These are phyloP conservation scores for Senna siamea DNA, from an alignment of 306 rosid genomes.

Conservation along the genomic window DNA sequence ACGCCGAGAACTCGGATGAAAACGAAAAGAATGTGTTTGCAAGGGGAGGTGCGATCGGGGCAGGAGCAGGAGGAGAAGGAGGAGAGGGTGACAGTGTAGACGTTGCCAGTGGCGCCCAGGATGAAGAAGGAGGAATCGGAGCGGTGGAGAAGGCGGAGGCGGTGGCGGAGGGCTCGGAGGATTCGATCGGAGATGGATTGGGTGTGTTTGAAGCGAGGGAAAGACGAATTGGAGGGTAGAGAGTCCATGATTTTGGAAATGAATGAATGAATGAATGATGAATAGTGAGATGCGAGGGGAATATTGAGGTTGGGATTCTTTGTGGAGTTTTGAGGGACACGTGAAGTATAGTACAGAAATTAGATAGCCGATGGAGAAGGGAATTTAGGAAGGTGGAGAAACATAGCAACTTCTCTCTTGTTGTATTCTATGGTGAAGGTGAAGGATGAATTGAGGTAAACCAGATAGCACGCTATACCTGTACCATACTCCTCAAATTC, in stretches of 20 bases:
- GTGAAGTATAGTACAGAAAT: too few species aligned
- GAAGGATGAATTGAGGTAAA: too few species aligned
- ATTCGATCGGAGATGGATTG: background rate
- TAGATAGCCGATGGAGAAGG: background rate
- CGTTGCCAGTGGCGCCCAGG: constrained; percentile 6
- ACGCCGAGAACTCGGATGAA: constrained; percentile 7
- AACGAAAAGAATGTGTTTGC: constrained; percentile 20
- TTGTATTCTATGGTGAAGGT: too few species aligned
- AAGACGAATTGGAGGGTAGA: background rate
- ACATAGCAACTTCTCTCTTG: too few species aligned
- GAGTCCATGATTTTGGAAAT: background rate
- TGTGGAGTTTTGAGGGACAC: too few species aligned
- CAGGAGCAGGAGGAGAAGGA: constrained; percentile 9
- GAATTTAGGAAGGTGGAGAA: background rate
- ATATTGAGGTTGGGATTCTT: too few species aligned
- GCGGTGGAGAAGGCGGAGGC: constrained; percentile 21
- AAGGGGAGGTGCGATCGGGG: constrained; percentile 2
- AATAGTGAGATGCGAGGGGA: too few species aligned
- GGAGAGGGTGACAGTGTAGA: constrained; percentile 17
- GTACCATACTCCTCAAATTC: too few species aligned
- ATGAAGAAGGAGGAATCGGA: constrained; percentile 20
- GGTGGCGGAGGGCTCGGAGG: constrained; percentile 20
- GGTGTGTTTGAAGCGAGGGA: background rate
- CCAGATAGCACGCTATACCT: too few species aligned
- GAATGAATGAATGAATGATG: too few species aligned